phyloP scores from a whole-genome alignment of 129 eudicot genomes.

The Silybum marianum region DNA sequence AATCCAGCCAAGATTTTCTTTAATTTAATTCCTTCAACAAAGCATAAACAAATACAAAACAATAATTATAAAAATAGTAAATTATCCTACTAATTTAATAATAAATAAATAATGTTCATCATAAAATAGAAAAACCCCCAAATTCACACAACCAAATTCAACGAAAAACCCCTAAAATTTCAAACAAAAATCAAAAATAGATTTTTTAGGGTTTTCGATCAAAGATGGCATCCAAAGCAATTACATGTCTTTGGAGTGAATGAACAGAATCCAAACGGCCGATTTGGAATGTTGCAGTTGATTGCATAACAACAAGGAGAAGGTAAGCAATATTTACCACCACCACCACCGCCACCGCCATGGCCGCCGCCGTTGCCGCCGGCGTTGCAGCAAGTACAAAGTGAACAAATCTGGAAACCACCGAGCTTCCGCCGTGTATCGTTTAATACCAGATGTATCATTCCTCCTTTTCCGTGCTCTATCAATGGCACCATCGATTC shows the following conservation, averaged over 20 bases:
- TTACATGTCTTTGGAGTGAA: constrained; percentile 84
- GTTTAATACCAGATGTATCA: constrained; percentile 47
- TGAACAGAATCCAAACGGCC: constrained; percentile 89
- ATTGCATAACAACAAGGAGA: constrained; percentile 90
- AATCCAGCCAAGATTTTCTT: constrained; percentile 32
- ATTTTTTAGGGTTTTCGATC: constrained; percentile 1
- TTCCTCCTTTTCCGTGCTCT: constrained; percentile 41
- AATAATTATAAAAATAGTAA: background rate
- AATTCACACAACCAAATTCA: constrained; percentile 20
- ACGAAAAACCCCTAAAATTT: constrained; percentile 10
- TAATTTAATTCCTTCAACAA: constrained; percentile 8
- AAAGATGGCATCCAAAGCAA: constrained; percentile 73
- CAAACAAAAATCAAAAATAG: background rate
- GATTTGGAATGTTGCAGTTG: constrained; percentile 87
- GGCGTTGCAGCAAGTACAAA: constrained; percentile 67
- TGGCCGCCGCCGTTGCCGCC: constrained; percentile 16
- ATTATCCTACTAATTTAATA: background rate
- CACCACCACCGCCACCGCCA: constrained; percentile 42
- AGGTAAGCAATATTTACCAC: constrained; percentile 62
- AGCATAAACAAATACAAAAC: constrained; percentile 8
- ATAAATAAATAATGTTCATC: constrained; percentile 13
- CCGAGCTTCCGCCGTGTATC: constrained; percentile 59
- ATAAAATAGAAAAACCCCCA: background rate
- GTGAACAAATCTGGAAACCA: constrained; percentile 77
- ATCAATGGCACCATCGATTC: constrained; percentile 65